Base-by-base conservation (phyloP, 2,329 filamentous ascomycete genomes). In the Aspergillus sp. region DNA sequence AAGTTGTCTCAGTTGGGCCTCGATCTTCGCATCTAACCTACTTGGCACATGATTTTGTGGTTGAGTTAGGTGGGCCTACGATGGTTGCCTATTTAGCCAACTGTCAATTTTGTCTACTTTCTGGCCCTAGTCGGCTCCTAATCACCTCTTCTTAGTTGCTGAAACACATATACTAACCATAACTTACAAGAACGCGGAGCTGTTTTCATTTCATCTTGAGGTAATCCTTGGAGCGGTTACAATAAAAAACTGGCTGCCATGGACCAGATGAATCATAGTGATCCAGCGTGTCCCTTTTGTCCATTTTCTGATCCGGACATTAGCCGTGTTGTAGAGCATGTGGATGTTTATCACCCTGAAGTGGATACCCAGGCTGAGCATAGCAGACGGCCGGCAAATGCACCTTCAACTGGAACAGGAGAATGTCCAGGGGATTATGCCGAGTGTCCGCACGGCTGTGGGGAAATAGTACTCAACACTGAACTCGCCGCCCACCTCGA, bases 401-500 rank as follows among this genome's bases (percentile, higher is more conserved):
- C 10, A 47, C 28, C 58, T 23, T 6, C 48, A 54, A 17, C 36
- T n/a, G 45, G 50, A 21, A 49, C 56, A 36, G 43, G 65, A 6
- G 65, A 69, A 4, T 7, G 13, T 9, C 10, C 21, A 12, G 59
- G 66, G 10, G 67, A 69, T 54, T 86, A 86, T 67, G 76, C 81
- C 21, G 77, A 82, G 45, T 89, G 87, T 66, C 81, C 84, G 36
- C 81, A 84, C 15, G 82, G 80, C 21, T 91, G 88, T 69, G 84
- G 84, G 32, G 87, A 90, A 70, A 71, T 80, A n/a, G 72, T 89
- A 19, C 73, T 79, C 6, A 67, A 78, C 7, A 72, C 76, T 15
- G 84, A 88, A 66, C 75, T 89, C 38, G 80, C 84, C 15, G 81
- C 78, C 48, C 87, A 90, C 69, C 68, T 88, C 38, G 84, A 88